These are phyloP conservation scores for Termitomyces sp. DNA, from an alignment of 768 basidiomycete species.

Conservation along the genomic window DNA sequence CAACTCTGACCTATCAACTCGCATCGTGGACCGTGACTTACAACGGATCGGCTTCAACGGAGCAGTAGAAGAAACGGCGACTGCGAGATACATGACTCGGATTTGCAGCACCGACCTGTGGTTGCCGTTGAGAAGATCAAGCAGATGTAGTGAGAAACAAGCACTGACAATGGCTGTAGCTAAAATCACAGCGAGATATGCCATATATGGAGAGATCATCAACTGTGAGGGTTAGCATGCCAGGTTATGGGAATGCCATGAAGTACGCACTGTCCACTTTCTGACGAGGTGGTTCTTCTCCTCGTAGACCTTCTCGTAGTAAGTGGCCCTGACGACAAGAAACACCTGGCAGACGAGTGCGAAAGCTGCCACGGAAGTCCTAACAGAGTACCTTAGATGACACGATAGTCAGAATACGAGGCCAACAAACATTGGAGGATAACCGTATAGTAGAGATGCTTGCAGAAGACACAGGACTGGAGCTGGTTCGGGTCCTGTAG, in stretches of 20 bases:
- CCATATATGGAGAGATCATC: slow-evolving; percentile 35
- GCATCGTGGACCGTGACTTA: slow-evolving; percentile 19
- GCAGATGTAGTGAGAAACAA: background rate
- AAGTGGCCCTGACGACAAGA: slow-evolving; percentile 31
- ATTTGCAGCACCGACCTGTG: slow-evolving; percentile 32
- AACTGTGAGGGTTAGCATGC: slow-evolving; percentile 22
- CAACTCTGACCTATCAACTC: background rate
- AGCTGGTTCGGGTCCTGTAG: slow-evolving; percentile 39
- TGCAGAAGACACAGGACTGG: slow-evolving; percentile 38
- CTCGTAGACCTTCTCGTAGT: slow-evolving; percentile 23
- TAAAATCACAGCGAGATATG: slow-evolving; percentile 30
- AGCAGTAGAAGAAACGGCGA: slow-evolving; percentile 49
- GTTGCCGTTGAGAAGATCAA: background rate
- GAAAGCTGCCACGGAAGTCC: slow-evolving; percentile 35
- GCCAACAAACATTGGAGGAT: slow-evolving; percentile 39
- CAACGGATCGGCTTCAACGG: slow-evolving; percentile 31
- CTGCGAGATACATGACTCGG: slow-evolving; percentile 34
- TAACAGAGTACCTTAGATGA: slow-evolving; percentile 11
- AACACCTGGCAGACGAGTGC: slow-evolving; percentile 44
- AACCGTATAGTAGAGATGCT: slow-evolving; percentile 41
- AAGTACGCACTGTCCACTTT: slow-evolving; percentile 30
- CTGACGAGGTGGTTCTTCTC: slow-evolving; percentile 29
- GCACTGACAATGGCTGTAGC: slow-evolving; percentile 35
- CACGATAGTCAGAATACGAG: background rate
- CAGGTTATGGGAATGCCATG: background rate